phyloP scores from a whole-genome alignment of 768 basidiomycete genomes.

The Guyanaporus albipodus region DNA sequence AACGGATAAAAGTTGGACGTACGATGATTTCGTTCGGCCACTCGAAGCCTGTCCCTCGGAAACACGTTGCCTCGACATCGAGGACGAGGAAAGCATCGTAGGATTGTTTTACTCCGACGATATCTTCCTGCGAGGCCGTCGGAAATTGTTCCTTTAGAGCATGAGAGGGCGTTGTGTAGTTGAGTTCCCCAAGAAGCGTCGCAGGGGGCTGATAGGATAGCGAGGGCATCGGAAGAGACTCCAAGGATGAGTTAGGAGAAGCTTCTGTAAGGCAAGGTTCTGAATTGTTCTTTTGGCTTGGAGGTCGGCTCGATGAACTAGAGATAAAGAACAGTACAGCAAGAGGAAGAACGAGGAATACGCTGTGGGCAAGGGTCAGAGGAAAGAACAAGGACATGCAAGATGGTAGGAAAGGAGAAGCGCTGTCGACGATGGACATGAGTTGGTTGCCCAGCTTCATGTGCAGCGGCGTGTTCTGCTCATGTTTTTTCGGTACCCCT shows the following conservation, averaged over 20 bases:
- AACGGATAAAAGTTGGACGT: constrained; percentile 29
- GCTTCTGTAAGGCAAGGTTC: not conserved
- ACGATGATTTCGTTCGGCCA: constrained; percentile 98
- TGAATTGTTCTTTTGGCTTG: not conserved
- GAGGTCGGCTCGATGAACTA: not conserved
- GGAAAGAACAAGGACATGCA: constrained; percentile 11
- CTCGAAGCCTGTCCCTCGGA: constrained; percentile 58
- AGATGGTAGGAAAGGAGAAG: not conserved
- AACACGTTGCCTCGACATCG: constrained; percentile 87
- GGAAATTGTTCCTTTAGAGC: not conserved
- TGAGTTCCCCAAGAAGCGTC: constrained; percentile 6
- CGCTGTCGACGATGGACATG: constrained; percentile 1
- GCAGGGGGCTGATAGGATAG: constrained; percentile 9
- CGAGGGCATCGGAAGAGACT: constrained; percentile 15
- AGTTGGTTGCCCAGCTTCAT: constrained; percentile 6
- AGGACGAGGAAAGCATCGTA: constrained; percentile 83
- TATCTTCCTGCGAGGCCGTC: constrained; percentile 9
- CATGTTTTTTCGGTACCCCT: constrained; percentile 28
- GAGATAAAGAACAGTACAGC: constrained; percentile 4
- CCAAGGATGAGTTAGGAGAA: not conserved
- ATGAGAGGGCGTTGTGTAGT: constrained; percentile 1
- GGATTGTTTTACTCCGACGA: constrained; percentile 35
- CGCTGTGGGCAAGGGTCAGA: constrained; percentile 11
- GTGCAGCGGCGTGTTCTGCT: constrained; percentile 25
- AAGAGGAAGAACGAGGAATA: not conserved